Evolutionary conservation across 2,329 filamentous ascomycete species (phyloP), one percentile per base, ranked within the genome.

Genomic region (Verticillium tricorpus): DNA sequence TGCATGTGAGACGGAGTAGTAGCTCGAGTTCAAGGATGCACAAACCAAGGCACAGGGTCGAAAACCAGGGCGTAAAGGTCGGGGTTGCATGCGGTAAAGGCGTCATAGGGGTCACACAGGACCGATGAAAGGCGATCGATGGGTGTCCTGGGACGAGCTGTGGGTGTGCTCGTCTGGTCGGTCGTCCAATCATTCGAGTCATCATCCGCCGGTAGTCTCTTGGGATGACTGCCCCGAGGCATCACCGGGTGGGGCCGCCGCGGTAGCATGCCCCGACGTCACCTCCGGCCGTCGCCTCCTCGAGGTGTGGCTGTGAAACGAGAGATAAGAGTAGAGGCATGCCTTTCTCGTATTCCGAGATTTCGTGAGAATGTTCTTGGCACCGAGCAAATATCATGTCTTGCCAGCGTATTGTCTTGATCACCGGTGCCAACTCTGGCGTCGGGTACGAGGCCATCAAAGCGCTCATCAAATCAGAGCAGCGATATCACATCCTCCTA

Each of bases 361-460:
- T 9, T 6, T 22, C 19, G 12, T 8, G 19, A 19, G 40, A n/a
- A 4, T 5, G 8, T 12, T 25, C 19, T 40, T 3, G 15, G 9
- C 22, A 19, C 37, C 19, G 19, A 39, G 54, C n/a, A 25, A 4
- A 14, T 19, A 25, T n/a, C 22, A 63, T 64, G 63, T 39, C 61
- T 8, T 61, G 61, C 15, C 63, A 64, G 32, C 59, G 61, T 9
- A 74, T 84, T 63, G 70, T 87, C n/a, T 71, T 88, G 54, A 80
- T 88, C 64, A 88, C 86, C 2, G 86, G 86, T 39, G 85, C 77
- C 63, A 88, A 87, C 66, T 86, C 81, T 0, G 86, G 86, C 17
- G 79, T 89, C 22, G 87, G 87, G 2, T 82, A 80, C 40, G 81
- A 89, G 65, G 79, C 77, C 8, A 80, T 87, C 58, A 85, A 82